phyloP scores from a whole-genome alignment of 2,329 filamentous ascomycete genomes.

The Fusarium brevicatenulatum region DNA sequence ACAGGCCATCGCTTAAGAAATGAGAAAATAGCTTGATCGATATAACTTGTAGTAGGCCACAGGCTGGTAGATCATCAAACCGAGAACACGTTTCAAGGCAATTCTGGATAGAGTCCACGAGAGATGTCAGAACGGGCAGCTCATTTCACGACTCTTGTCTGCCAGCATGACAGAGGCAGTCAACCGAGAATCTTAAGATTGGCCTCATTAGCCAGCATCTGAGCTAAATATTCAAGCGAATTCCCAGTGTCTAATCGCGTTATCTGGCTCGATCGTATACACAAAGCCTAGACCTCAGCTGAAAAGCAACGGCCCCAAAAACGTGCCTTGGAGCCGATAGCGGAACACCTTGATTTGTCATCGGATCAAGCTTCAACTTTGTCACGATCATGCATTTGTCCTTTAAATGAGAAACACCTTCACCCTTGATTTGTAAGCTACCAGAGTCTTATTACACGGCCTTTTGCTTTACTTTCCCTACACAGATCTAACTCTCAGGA shows the following conservation, averaged over 20 bases:
- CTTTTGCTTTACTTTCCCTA: accelerated
- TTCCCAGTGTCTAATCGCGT: too few relatives aligned
- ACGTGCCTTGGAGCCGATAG: background rate
- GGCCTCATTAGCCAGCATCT: too few relatives aligned
- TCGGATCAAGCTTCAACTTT: background rate
- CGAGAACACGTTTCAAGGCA: background rate
- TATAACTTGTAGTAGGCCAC: accelerated
- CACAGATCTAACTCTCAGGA: accelerated
- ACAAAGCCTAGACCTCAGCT: background rate
- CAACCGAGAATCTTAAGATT: too few relatives aligned
- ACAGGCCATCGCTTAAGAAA: too few relatives aligned
- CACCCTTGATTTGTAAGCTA: background rate
- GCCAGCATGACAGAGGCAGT: too few relatives aligned
- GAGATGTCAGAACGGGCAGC: background rate
- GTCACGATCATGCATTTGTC: background rate
- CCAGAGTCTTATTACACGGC: accelerated
- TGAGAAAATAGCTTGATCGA: too few relatives aligned
- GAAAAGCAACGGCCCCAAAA: background rate
- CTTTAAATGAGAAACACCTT: accelerated
- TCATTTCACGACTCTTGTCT: too few relatives aligned
- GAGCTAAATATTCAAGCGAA: too few relatives aligned
- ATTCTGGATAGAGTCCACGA: background rate
- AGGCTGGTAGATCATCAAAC: accelerated
- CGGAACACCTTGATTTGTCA: background rate
- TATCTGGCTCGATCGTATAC: too few relatives aligned